Evolutionary conservation across 2,329 filamentous ascomycete species (phyloP), one percentile per base, ranked within the genome.

Genomic region (Sphaerulina vaccinii): DNA sequence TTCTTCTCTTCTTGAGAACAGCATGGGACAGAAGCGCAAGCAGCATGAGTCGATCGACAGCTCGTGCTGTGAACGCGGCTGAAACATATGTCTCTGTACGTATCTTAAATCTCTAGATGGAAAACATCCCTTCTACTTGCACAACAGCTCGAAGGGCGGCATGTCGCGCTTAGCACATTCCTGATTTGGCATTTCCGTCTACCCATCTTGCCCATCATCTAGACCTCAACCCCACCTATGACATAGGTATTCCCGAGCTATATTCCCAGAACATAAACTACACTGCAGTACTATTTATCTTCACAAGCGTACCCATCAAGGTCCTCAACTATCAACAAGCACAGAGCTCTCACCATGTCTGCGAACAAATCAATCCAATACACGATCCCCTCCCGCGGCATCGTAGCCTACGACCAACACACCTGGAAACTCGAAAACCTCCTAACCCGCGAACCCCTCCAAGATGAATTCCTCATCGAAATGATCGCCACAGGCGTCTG

Each of bases 401-500:
- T 46, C 57, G 68, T 33, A 55, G 65, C 42, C 59, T 67, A 36
- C 51, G 49, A 11, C 57, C 70, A 13, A 35, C 48, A 54, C 38
- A 56, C 55, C 16, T 62, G 60, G 60, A 57, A 51, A 29, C 35
- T 54, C 33, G 50, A 61, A 15, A 48, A 54, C 8, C 52, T 62
- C 35, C 45, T 62, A n/a, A 58, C 56, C 5, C 54, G 60, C 11
- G 58, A 57, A 15, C 60, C 60, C 3, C 32, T 29, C 9, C 42
- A 52, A 41, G 70, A 76, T 35, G 78, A 80, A 59, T 65, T 79
- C 0, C 66, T 79, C 1, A 71, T 81, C 4, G 73, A 76, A 24
- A 74, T 80, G 40, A 65, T 78, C 5, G 75, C 77, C 1, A 75
- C 74, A 0, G 78, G 78, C 0, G 72, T 81, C 40, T 81, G 78